Evolutionary conservation across 805 yeast genomes (phyloP), one percentile per base, ranked within the genome.

Genomic region (Deakozyma indianensis): DNA sequence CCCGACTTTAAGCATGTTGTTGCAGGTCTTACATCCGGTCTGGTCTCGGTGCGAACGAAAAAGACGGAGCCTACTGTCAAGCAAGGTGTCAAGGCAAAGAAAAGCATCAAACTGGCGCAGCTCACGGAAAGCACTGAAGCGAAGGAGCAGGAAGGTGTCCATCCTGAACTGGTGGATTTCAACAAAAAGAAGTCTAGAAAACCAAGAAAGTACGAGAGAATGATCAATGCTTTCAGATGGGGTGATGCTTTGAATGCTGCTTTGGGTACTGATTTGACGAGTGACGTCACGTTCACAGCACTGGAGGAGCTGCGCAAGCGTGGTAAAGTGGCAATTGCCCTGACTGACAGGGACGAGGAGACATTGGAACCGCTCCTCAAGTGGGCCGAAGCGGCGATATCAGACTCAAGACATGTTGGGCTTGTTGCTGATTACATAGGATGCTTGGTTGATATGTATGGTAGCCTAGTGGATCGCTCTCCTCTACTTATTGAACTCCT

Each of bases 171-270:
- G 51, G 97, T 90, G 59, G 73, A 73, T 47, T 84, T 84, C 50
- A 72, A 75, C 50, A 61, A 69, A 32, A 68, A 67, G 42, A 52
- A 61, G 15, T 66, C 66, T 44, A 67, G 69, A 46, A 85, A 80
- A 61, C 56, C 55, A 9, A 80, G 80, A 61, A 80, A 77, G 42
- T 90, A 80, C 58, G 98, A 92, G 62, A 81, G 73, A 57, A 81
- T 82, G 56, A 70, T 92, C 50, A 83, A 85, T 58, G 83, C 83
- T 23, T 92, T 92, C 69, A 77, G 82, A 58, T 92, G 97, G 96
- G 61, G 79, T 2, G 96, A 88, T 53, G 96, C 97, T 3, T 70
- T 92, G 41, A 95, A 90, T 60, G 71, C 80, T 48, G 96, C 95
- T 1, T 79, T 90, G 51, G 69, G 75, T 14, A 73, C 81, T 2